Evolutionary conservation across 495 filamentous ascomycete genomes (phyloP).

Genomic region (Penicillium pulvis): DNA sequence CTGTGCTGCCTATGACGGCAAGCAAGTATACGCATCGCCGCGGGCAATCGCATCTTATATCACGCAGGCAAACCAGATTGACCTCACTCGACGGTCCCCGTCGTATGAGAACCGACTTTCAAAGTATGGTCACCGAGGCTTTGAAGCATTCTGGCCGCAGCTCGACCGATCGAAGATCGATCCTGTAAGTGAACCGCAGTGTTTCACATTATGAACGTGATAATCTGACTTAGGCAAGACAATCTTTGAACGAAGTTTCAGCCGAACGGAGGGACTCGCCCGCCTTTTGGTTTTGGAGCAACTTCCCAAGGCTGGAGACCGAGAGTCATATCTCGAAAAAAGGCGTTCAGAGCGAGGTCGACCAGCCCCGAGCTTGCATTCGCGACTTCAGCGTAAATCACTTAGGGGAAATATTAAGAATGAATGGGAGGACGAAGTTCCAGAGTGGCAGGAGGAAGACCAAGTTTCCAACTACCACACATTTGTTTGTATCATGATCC

Average conservation of each 20-base stretch:
- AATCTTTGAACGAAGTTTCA: constrained; percentile 79
- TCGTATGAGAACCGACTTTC: constrained; percentile 87
- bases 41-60: constrained; percentile 73
- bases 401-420: constrained; percentile 68
- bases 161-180: constrained; percentile 74
- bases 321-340: constrained; percentile 66
- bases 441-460: constrained; percentile 75
- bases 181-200: constrained; percentile 42
- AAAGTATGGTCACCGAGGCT: constrained; percentile 81
- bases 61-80: constrained; percentile 77
- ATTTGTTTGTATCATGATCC: constrained; percentile 43
- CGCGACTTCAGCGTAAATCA: constrained; percentile 20
- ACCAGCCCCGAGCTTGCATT: constrained; percentile 38
- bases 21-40: constrained; percentile 71
- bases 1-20: constrained; percentile 76
- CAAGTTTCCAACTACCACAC: constrained; percentile 77
- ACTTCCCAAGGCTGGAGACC: constrained; percentile 62
- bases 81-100: constrained; percentile 75
- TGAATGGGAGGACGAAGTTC: constrained; percentile 70
- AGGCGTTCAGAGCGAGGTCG: constrained; percentile 70
- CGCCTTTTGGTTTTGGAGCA: constrained; percentile 78
- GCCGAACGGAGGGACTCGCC: constrained; percentile 72
- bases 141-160: constrained; percentile 76
- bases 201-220: neutral
- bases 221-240: constrained; percentile 42